Conservation (phyloP, 75 land plant genomes). For the Pinus taeda region DNA sequence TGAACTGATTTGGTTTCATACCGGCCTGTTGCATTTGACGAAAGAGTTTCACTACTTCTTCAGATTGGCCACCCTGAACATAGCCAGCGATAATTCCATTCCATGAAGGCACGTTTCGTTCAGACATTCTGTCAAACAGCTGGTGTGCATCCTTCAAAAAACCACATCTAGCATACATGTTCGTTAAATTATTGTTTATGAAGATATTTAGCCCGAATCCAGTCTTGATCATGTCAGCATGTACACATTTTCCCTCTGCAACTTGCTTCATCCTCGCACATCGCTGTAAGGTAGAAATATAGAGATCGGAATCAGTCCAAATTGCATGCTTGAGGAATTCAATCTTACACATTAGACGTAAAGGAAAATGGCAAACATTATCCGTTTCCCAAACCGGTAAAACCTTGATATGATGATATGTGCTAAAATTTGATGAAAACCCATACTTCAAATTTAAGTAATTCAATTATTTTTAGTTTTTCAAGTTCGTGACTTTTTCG, state of each 20-base stretch:
- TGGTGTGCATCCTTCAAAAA: neutral
- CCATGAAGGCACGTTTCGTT: neutral
- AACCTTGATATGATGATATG: too few species aligned
- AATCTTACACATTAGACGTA: too few species aligned
- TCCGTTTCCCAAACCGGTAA: too few species aligned
- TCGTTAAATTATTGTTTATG: neutral
- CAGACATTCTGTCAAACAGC: neutral
- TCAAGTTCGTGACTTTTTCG: too few species aligned
- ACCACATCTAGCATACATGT: conserved; percentile 1
- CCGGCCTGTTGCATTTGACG: conserved; percentile 43
- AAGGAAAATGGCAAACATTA: too few species aligned
- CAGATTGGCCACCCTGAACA: conserved; percentile 2
- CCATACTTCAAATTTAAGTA: too few species aligned
- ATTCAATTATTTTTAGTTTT: too few species aligned
- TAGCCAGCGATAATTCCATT: conserved; percentile 6
- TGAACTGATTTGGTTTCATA: conserved; percentile 47
- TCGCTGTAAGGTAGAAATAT: too few species aligned
- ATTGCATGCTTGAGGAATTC: too few species aligned
- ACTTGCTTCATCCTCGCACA: too few species aligned
- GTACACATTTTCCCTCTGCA: conserved; percentile 16
- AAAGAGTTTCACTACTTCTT: conserved; percentile 41
- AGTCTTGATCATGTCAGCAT: conserved; percentile 9
- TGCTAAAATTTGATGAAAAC: too few species aligned
- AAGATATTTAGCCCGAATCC: neutral
- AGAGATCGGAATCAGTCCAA: too few species aligned